A percentile compares a stretch with the other conserved stretches of the same genome.
Evolutionary conservation across 306 rosid genomes (phyloP).

Genomic region (Sindora glabra): DNA sequence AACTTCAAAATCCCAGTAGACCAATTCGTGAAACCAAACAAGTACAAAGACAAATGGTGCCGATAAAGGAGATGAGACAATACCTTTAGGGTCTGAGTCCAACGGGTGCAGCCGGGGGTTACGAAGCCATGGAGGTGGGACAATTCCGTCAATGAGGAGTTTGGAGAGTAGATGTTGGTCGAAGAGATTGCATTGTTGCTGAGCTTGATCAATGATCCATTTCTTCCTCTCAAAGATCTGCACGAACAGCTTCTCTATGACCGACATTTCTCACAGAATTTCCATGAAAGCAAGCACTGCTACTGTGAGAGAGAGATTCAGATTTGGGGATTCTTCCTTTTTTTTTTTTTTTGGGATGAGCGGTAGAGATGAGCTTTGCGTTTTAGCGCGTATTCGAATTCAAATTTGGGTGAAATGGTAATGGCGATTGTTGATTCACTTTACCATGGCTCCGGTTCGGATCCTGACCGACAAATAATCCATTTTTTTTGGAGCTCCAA

Average conservation of each 20-base stretch:
- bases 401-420: constrained; percentile 13
- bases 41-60: neutral
- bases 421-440: neutral
- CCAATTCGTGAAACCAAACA: neutral
- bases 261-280: constrained; percentile 27
- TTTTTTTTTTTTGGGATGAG: neutral
- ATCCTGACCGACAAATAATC: too few species aligned
- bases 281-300: neutral
- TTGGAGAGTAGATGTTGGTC: constrained; percentile 66
- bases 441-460: too few species aligned
- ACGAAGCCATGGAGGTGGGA: constrained; percentile 75
- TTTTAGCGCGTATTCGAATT: constrained; percentile 34
- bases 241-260: constrained; percentile 57
- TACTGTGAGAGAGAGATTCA: neutral
- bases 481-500: too few species aligned
- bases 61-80: neutral
- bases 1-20: too few species aligned
- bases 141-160: constrained; percentile 69
- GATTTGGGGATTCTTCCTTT: neutral
- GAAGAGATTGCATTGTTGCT: constrained; percentile 54
- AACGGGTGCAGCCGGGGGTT: constrained; percentile 24
- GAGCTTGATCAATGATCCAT: constrained; percentile 62
- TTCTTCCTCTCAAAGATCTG: constrained; percentile 73
- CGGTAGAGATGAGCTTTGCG: neutral
- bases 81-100: constrained; percentile 43